These are phyloP conservation scores for Fusarium humuli DNA, from an alignment of 2,329 filamentous ascomycete genomes.

Conservation along the genomic window DNA sequence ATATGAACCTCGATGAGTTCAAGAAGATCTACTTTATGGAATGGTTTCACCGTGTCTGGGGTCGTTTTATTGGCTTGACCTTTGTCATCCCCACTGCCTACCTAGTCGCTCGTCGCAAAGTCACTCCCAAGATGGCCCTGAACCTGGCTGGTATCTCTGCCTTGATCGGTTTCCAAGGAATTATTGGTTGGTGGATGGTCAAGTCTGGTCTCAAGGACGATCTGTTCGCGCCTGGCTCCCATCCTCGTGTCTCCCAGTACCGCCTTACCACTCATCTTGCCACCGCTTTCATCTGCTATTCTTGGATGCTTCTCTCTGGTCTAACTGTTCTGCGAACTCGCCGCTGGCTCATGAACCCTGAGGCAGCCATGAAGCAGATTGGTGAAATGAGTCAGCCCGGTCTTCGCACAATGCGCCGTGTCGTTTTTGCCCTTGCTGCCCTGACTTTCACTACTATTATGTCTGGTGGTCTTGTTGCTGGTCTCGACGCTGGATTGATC, in stretches of 20 bases:
- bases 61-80: constrained; percentile 87
- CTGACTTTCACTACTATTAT: constrained; percentile 92
- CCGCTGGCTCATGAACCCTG: constrained; percentile 75
- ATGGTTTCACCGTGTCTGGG: constrained; percentile 96
- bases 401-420: constrained; percentile 79
- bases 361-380: constrained; percentile 70
- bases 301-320: constrained; percentile 92
- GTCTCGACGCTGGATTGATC: constrained; percentile 94
- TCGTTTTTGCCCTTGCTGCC: constrained; percentile 74
- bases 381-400: constrained; percentile 72
- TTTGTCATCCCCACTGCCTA: constrained; percentile 91
- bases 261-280: constrained; percentile 89
- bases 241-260: constrained; percentile 95
- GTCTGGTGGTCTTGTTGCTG: constrained; percentile 93
- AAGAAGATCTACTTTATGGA: constrained; percentile 99
- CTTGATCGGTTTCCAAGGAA: constrained; percentile 93
- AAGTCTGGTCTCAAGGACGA: constrained; percentile 96
- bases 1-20: constrained; percentile 94
- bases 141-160: constrained; percentile 85
- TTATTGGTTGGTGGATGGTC: constrained; percentile 99
- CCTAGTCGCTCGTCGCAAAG: constrained; percentile 83
- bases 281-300: constrained; percentile 92
- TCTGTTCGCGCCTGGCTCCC: constrained; percentile 88
- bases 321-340: constrained; percentile 84
- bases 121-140: constrained; percentile 80